Conservation (phyloP, 352 stramenopile genomes). For the Globisporangium nodosum region DNA sequence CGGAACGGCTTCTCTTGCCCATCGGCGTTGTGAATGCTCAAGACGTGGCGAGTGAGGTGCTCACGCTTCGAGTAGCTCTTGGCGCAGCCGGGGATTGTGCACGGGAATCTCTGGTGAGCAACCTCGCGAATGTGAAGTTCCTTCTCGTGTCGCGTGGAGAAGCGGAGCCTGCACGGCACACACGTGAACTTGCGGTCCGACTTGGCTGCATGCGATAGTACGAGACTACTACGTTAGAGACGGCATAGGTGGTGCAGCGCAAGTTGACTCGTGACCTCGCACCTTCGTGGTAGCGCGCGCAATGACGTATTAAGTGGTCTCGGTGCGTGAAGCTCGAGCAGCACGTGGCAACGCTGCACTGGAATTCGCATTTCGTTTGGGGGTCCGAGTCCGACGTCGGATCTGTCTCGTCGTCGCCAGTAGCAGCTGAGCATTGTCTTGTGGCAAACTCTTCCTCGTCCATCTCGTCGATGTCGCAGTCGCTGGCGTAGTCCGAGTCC, state of each 20-base stretch:
- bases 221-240: too few relatives aligned
- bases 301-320: conserved; percentile 11
- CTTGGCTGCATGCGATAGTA: neutral
- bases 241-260: neutral
- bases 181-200: conserved; percentile 3
- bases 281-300: conserved; percentile 14
- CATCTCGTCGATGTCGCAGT: too few relatives aligned
- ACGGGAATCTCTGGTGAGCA: conserved; percentile 30
- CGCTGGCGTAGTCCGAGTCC: too few relatives aligned
- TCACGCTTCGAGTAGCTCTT: conserved; percentile 64
- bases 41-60: conserved; percentile 50
- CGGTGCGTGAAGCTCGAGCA: conserved; percentile 10
- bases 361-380: conserved; percentile 2
- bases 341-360: conserved; percentile 12
- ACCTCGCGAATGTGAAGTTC: conserved; percentile 14
- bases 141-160: conserved; percentile 25
- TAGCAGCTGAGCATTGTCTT: neutral
- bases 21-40: conserved; percentile 29
- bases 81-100: conserved; percentile 27
- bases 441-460: too few relatives aligned
- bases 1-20: conserved; percentile 39
- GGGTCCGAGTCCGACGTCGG: neutral
- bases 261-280: neutral
- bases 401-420: neutral
- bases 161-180: conserved; percentile 8